Evolutionary conservation across 1,284 basidiomycete species (phyloP), one percentile per base, ranked within the genome.

Genomic region (Fomitopsis palustris): DNA sequence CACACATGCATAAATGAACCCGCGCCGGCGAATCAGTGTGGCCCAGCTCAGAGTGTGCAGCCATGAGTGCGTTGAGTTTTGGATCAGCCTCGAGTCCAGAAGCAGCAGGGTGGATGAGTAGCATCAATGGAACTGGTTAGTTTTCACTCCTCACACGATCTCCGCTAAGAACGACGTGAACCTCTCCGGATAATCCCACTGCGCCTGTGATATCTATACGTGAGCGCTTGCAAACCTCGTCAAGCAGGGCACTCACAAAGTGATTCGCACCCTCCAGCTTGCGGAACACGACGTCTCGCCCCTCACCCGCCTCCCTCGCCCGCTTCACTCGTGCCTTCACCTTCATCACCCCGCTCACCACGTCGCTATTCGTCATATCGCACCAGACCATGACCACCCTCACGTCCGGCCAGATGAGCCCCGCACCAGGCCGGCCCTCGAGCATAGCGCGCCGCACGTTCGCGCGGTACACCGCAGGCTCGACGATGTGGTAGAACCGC

Each of bases 171-270:
- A 21, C 27, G 45, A 27, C 1, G 58, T 57, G 47, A 68, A 63
- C 4, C 62, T 38, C 53, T 68, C 65, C 0, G 68, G 67, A 5
- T 65, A 58, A 38, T 69, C 68, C 64, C 65, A 69, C 16, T 69
- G 68, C 10, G 63, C 53, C 67, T 69, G 21, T 6, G 0, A 23
- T 16, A 9, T 5, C 27, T 33, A 37, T 10, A 6, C 16, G 9
- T 29, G 12, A 23, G 8, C 53, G 16, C 21, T 16, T 53, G 33
- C 38, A 19, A 17, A 55, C 41, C 23, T 1, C 8, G 1, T 35
- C 3, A 37, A 37, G 29, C 43, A 63, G 29, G 8, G 23, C 35
- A 61, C 68, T 58, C 47, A 69, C 68, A 31, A 69, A 67, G 39
- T 69, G 68, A 45, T 69, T 69, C 27, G 62, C 65, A 1, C 55